These are phyloP conservation scores for Fusarium sp. DNA, from an alignment of 2,329 filamentous ascomycete genomes.

Conservation along the genomic window DNA sequence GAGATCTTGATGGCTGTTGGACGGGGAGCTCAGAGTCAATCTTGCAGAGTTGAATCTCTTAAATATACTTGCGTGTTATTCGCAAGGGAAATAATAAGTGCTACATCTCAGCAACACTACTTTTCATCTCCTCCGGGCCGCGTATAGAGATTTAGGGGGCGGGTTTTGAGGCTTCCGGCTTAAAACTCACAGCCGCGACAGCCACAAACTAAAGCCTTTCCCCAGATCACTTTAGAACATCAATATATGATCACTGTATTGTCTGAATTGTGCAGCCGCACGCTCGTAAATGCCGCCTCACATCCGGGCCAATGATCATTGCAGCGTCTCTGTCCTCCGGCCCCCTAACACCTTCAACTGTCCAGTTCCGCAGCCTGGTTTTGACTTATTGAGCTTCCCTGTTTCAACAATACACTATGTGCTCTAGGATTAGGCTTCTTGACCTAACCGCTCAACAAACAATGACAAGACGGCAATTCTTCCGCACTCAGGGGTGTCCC, in stretches of 20 bases:
- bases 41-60: background rate
- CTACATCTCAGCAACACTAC: background rate
- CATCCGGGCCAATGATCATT: constrained; percentile 2
- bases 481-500: constrained; percentile 12
- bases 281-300: background rate
- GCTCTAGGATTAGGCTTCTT: background rate
- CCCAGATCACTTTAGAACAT: background rate
- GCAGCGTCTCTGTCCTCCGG: background rate
- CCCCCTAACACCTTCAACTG: background rate
- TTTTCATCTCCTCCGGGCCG: background rate
- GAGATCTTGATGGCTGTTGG: background rate
- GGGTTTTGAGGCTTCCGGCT: background rate
- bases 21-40: background rate
- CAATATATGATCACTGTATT: background rate
- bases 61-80: background rate
- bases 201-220: background rate
- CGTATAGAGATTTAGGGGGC: background rate
- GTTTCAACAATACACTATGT: background rate
- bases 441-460: background rate
- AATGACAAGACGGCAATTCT: background rate
- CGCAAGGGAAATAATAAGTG: background rate
- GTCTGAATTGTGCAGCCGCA: background rate
- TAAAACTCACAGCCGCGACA: background rate
- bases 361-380: background rate
- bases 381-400: background rate